Conservation (phyloP, 192 early-diverging fungal species). For the Pilaira anomala region DNA sequence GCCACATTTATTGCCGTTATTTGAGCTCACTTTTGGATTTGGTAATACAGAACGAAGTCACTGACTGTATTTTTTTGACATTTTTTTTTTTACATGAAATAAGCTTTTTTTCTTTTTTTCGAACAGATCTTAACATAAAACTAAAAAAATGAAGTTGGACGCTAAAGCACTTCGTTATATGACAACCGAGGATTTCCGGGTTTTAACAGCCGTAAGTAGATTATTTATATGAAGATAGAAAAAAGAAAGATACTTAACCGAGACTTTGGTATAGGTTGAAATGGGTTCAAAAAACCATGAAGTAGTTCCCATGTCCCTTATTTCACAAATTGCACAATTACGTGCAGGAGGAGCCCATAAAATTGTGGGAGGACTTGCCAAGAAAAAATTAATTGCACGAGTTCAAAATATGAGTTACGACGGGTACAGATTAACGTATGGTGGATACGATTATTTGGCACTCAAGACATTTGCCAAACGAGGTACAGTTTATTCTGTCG, state of each 20-base stretch:
- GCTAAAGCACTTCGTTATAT: conserved; percentile 94
- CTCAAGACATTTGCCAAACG: conserved; percentile 89
- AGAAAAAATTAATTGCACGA: conserved; percentile 85
- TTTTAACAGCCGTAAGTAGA: conserved; percentile 80
- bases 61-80: too few species aligned
- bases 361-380: conserved; percentile 81
- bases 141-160: conserved; percentile 86
- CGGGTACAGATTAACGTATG: conserved; percentile 96
- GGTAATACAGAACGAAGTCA: too few species aligned
- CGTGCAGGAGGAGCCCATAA: conserved; percentile 83
- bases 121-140: background rate
- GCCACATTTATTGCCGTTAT: too few species aligned
- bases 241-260: background rate
- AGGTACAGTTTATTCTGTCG: conserved; percentile 87
- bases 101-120: conserved; percentile 1
- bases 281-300: conserved; percentile 99
- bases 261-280: conserved; percentile 84
- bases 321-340: conserved; percentile 92
- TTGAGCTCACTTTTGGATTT: too few species aligned
- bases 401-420: conserved; percentile 86
- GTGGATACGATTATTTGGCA: conserved; percentile 99
- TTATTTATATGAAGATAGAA: background rate
- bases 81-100: too few species aligned
- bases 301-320: conserved; percentile 88
- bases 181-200: conserved; percentile 89